Conservation (phyloP, 495 filamentous ascomycete genomes). For the Aspergillus bridgeri region DNA sequence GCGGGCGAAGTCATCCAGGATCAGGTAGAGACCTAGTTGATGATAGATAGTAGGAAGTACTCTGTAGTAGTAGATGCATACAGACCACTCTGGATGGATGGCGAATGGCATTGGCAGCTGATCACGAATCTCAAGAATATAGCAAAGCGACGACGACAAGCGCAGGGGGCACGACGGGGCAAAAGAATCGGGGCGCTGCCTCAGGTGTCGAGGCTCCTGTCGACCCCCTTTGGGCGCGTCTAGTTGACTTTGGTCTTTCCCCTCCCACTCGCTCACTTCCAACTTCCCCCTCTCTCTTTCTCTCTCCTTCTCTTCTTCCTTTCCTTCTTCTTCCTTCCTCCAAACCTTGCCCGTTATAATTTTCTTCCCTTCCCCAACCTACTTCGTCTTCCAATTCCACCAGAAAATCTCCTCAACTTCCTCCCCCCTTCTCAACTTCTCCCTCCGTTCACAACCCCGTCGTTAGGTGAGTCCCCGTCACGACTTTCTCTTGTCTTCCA, state of each 20-base stretch:
- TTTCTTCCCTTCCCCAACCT: neutral
- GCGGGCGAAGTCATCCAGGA: too few relatives aligned
- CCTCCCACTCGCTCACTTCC: constrained; percentile 24
- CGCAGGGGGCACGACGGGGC: neutral
- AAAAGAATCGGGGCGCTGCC: neutral
- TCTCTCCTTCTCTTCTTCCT: constrained; percentile 13
- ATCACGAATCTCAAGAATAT: too few relatives aligned
- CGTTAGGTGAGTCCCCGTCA: constrained; percentile 7
- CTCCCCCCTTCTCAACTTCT: neutral
- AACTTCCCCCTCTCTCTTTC: constrained; percentile 14
- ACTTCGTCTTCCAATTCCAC: constrained; percentile 2
- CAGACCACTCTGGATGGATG: too few relatives aligned
- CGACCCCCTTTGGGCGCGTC: constrained; percentile 12
- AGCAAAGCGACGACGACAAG: too few relatives aligned
- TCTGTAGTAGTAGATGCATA: too few relatives aligned
- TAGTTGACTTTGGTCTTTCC: constrained; percentile 19
- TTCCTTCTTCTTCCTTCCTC: constrained; percentile 10
- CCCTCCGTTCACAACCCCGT: neutral
- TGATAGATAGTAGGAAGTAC: too few relatives aligned
- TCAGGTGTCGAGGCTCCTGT: constrained; percentile 9
- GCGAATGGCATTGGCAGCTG: too few relatives aligned
- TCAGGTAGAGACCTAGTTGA: too few relatives aligned
- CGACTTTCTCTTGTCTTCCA: constrained; percentile 8
- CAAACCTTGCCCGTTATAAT: neutral
- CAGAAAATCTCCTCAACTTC: neutral